phyloP scores from a whole-genome alignment of 2,329 filamentous ascomycete genomes.

The Calonectria hawksworthii region DNA sequence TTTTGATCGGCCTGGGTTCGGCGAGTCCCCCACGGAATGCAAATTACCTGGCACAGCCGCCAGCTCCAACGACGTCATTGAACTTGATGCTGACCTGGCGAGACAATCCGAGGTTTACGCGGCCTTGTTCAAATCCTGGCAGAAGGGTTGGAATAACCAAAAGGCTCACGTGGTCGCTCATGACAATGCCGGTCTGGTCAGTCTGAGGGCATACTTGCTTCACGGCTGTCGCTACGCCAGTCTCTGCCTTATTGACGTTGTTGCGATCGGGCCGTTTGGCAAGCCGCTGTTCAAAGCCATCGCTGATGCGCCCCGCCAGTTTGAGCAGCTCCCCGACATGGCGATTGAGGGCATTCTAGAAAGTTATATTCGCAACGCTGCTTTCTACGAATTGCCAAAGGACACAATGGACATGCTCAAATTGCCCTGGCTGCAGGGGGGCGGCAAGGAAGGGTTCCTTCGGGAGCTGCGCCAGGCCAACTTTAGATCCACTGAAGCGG shows the following conservation, averaged over 20 bases:
- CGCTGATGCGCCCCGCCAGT: conserved; percentile 51
- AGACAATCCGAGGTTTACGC: conserved; percentile 55
- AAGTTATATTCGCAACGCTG: conserved; percentile 56
- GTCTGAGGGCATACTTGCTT: conserved; percentile 54
- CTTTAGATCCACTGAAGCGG: conserved; percentile 41
- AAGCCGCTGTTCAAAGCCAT: conserved; percentile 59
- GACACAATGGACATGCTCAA: conserved; percentile 54
- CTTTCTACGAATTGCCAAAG: conserved; percentile 44
- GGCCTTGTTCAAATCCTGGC: conserved; percentile 54
- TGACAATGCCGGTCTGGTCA: conserved; percentile 59
- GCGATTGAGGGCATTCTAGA: conserved; percentile 56
- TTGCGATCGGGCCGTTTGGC: conserved; percentile 58
- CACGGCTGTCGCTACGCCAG: conserved; percentile 54
- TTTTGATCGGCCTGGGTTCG: conserved; percentile 62
- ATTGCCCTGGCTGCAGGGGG: conserved; percentile 50
- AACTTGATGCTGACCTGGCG: conserved; percentile 52
- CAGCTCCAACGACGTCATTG: conserved; percentile 30
- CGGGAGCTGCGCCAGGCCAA: conserved; percentile 53
- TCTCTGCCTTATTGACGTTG: conserved; percentile 59
- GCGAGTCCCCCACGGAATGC: conserved; percentile 49
- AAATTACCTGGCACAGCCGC: conserved; percentile 27
- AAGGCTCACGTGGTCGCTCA: conserved; percentile 59
- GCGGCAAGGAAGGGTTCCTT: conserved; percentile 54
- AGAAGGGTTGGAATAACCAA: conserved; percentile 37
- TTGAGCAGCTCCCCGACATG: conserved; percentile 49